A percentile compares a stretch with the other conserved stretches of the same genome.
Evolutionary conservation across 129 eudicot genomes (phyloP).

Genomic region (Tanacetum coccineum): DNA sequence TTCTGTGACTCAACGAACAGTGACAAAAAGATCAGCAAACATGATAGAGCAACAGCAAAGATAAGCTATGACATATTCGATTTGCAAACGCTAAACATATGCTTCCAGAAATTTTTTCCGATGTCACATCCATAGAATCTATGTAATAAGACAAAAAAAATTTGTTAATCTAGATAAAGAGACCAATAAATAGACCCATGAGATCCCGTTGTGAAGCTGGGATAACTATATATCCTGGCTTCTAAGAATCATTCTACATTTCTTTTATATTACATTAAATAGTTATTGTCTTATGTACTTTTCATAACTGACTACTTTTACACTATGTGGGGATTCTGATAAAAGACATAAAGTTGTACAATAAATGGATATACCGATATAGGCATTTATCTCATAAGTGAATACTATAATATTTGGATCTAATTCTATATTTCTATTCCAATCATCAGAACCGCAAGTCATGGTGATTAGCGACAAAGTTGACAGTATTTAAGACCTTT

Average conservation of each 20-base stretch:
- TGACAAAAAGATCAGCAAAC: too few relatives aligned
- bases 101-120: too few relatives aligned
- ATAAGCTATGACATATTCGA: too few relatives aligned
- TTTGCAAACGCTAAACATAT: too few relatives aligned
- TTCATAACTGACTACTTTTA: background rate
- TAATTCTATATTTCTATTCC: background rate
- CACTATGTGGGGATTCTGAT: background rate
- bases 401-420: background rate
- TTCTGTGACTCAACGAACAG: background rate
- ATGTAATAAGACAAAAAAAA: too few relatives aligned
- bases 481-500: background rate
- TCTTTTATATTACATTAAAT: background rate
- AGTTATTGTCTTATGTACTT: background rate
- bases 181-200: too few relatives aligned
- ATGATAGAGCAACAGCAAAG: too few relatives aligned
- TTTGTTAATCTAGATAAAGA: too few relatives aligned
- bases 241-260: background rate
- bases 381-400: background rate
- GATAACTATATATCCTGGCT: background rate
- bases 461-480: conserved; percentile 3
- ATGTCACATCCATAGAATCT: too few relatives aligned
- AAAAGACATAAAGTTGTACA: background rate
- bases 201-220: too few relatives aligned
- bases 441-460: background rate
- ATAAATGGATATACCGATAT: background rate